Evolutionary conservation across 352 stramenopile genomes (phyloP), one percentile per base, ranked within the genome.

Genomic region (Phytophthora syringae): DNA sequence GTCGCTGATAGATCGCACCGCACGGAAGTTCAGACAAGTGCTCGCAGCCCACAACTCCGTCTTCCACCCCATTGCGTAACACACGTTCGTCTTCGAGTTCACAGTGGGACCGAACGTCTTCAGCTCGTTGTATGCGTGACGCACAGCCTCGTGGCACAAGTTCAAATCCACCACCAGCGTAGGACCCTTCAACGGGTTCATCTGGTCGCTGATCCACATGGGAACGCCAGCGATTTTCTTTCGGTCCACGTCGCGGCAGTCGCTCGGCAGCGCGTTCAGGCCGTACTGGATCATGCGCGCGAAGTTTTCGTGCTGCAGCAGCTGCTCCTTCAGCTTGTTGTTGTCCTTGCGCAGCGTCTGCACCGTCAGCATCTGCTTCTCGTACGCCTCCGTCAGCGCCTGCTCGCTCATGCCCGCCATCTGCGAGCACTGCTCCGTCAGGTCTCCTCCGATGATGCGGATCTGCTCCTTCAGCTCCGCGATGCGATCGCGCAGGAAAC

Each of bases 381-480:
- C 77, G 70, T 92, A 92, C 45, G 84, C 82, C 60, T 91, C 82
- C 7, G 83, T 89, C 52, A 92, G 70, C 44, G 83, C 83, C 57
- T 92, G 82, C 63, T 93, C 82, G 44, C 82, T 92, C 84, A 92
- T 92, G 42, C 82, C 80, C 11, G 84, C 82, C 82, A 93, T 90
- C 68, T 91, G 82, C 59, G 82, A 90, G 61, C 82, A 90, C 67
- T 90, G 80, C 67, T 92, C 82, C 64, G 83, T 86, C 51, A 90
- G 64, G 52, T 92, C 82, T 10, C 83, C 82, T 21, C 80, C 84
- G 42, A 94, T 94, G 71, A 92, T 93, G 39, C 82, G 84, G 52
- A 93, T 90, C 64, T 94, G 84, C 63, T 94, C 85, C 68, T 90
- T 92, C 20, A 94, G 70, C 76, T 94, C 86, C 3, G 90, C 77